Base-by-base conservation (phyloP, 2,329 filamentous ascomycete species). In the Pseudogymnoascus sp. region DNA sequence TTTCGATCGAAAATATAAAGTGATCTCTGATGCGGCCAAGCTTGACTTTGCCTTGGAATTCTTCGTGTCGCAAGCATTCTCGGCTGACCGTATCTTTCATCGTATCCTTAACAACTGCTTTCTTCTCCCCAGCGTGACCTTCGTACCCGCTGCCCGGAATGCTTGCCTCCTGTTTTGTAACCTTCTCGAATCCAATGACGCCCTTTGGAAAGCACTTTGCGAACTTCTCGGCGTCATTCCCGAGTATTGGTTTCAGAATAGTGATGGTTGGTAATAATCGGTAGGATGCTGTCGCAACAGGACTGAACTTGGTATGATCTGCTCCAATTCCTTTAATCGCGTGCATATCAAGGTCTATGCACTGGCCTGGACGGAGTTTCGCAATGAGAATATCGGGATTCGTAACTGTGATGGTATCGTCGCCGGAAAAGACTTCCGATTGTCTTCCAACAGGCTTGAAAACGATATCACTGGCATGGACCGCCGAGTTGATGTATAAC, bases 1-100 rank as follows among this genome's bases (percentile, higher is more conserved):
- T 97, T 80, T 99, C 94, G 36, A 99, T 83, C 61, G 86, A 89
- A 81, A 94, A 99, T 76, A 99, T 97, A 75, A 99, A 99, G 78
- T 99, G 95, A 74, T 99, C 94, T 67, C 92, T 82, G 69, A 92
- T 80, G 61, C 95, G 83, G 44, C 94, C 94, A 33, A 99, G 84
- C 80, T 92, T 92, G 66, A 99, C 94, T 80, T 97, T 99, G 73
- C 87, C 90, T 76, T 94, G 85, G 78, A 99, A 97, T 77, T 97
- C 94, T 27, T 87, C 82, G 73, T 99, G 93, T 59, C 94, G 86
- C 72, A 99, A 77, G 71, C 89, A 94, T 78, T 99, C 95, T 68
- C 94, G 85, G 76, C 90, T 95, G 65, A 99, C 93, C 0, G 93
- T 97, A 74, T 99, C 95, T 71, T 89, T 90, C 86, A 97, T 95